Base-by-base conservation (phyloP, 345 rosid species). In the Cardiospermum halicacabum region DNA sequence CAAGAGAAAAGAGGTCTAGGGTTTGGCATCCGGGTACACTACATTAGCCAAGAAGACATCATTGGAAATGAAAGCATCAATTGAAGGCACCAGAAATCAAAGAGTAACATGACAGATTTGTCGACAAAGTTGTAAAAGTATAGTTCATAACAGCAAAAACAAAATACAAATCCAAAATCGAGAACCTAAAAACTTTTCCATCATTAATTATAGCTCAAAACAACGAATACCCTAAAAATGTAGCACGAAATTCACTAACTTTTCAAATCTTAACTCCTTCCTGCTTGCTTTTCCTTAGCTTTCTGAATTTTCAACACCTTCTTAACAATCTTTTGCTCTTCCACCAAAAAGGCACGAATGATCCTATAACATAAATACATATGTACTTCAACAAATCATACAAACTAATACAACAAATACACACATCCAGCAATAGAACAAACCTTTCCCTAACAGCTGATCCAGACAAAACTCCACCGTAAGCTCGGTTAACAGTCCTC, bases 381-480 rank as follows among this genome's bases (percentile, higher is more conserved):
- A n/a, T n/a, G 18, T 16, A 37, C 0, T 12, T 24, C 5, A 34
- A 0, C n/a, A 3, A 49, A 60, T 24, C 12, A 32, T 12, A 8
- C 13, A 7, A 4, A 55, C 4, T 1, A 43, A 65, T 12, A 10
- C 13, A 28, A 42, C 7, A 27, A n/a, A 27, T 10, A 34, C 7
- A 22, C 12, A 12, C 2, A 1, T 2, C 10, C 39, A 34, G 39
- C 6, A 7, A 37, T n/a, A 26, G 42, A 31, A 65, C 77, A 18
- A 69, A 90, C 97, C 97, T 88, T 71, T 88, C 97, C 55, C 97
- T 78, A 28, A 88, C 95, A 77, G 97, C 97, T 77, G 80, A 73
- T 59, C 84, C 96, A 8, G 89, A 88, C 71, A 91, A 62, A 30
- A 91, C 96, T 2, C 97, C 97, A 28, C 97, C 96, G 18, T 91